Evolutionary conservation across 345 rosid species (phyloP).

Genomic region (Theobroma cacao): DNA sequence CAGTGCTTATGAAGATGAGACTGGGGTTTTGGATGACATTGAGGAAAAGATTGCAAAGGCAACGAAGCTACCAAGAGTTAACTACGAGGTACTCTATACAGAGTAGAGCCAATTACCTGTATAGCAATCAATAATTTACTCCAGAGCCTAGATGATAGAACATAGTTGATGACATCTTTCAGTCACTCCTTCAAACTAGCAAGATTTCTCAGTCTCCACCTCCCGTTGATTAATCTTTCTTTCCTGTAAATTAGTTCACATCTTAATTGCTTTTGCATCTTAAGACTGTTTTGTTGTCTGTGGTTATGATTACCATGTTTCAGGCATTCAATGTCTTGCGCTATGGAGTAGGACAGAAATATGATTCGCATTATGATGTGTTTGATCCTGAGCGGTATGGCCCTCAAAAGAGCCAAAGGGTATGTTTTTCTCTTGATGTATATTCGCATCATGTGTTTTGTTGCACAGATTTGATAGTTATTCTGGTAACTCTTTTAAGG

Average conservation of each 20-base stretch:
- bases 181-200: too few species aligned
- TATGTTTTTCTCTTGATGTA: slow-evolving; percentile 2
- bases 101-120: not conserved
- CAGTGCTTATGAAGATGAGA: slow-evolving; percentile 42
- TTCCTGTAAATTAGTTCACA: too few species aligned
- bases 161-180: too few species aligned
- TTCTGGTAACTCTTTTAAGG: too few species aligned
- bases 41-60: slow-evolving; percentile 68
- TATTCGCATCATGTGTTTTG: not conserved
- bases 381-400: slow-evolving; percentile 54
- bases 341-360: slow-evolving; percentile 60
- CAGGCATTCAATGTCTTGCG: slow-evolving; percentile 79
- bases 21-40: slow-evolving; percentile 45
- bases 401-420: slow-evolving; percentile 60
- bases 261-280: slow-evolving; percentile 14
- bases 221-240: too few species aligned
- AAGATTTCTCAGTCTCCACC: too few species aligned
- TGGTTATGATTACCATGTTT: slow-evolving; percentile 37
- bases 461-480: too few species aligned
- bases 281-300: slow-evolving; percentile 37
- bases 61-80: slow-evolving; percentile 47
- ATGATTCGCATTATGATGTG: slow-evolving; percentile 54
- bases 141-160: too few species aligned
- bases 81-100: slow-evolving; percentile 48
- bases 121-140: not conserved